Base-by-base conservation (phyloP, 495 filamentous ascomycete species). In the Ramalina peruviana region DNA sequence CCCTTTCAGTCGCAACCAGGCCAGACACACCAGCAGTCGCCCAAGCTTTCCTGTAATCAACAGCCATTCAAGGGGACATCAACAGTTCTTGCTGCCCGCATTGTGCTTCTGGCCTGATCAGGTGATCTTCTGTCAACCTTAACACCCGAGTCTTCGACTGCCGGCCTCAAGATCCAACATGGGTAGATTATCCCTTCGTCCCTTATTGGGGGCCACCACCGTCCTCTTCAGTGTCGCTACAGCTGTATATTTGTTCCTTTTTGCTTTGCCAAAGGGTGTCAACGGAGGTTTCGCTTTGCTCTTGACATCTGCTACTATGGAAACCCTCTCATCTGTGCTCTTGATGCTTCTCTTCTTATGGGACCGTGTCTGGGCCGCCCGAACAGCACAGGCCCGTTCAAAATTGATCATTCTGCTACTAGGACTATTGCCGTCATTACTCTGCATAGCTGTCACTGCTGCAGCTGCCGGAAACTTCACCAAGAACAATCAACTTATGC, bases 241-340 rank as follows among this genome's bases (percentile, higher is more conserved):
- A 43, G 41, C 59, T 4, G 56, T 56, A 25, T 59, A 65, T 45
- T 51, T 64, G 30, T 48, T 65, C 36, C 57, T 65, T 13, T 57
- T 65, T 16, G 57, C 61, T n/a, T 44, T 54, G 20, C 53, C 58
- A 16, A 38, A 62, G 21, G 55, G 53, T 36, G 39, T 17, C 6
- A 36, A 42, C 36, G 20, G 43, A n/a, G 44, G 50, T 11, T 54
- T 27, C 26, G 51, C 54, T 12, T 45, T 61, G 20, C 56, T 57
- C 15, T 47, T 67, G 16, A 53, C 60, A 13, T 58, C 65, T 26
- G 60, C 59, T 13, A 51, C 53, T 17, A 46, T 53, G 26, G 55
- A 55, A 44, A 58, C 39, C 15, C 26, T 54, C 41, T 58, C 40
- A 25, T 49, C 48, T 39, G 41, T 47, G 37, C 51, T 39, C 12